A percentile compares a stretch with the other conserved stretches of the same genome.
phyloP scores from a whole-genome alignment of 306 rosid genomes.

The Mucuna pruriens region DNA sequence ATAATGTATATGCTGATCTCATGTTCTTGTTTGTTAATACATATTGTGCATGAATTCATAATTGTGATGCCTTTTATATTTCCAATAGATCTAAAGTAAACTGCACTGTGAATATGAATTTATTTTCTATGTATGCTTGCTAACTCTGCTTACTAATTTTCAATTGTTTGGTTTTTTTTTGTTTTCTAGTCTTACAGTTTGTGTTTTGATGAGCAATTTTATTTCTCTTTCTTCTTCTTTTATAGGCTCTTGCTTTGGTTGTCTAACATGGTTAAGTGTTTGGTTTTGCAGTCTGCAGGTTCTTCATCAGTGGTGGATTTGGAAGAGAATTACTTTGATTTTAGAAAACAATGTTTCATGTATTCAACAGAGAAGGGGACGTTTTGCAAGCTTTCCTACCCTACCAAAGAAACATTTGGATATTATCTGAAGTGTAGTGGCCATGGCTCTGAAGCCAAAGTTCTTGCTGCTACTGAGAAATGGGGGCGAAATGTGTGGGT shows the following conservation, averaged over 20 bases:
- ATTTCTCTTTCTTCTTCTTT: neutral
- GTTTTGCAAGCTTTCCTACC: conserved; percentile 89
- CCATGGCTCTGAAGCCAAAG: conserved; percentile 91
- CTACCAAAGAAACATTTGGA: conserved; percentile 86
- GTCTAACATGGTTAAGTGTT: conserved; percentile 33
- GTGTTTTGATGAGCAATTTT: conserved; percentile 8
- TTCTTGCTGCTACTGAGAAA: conserved; percentile 77
- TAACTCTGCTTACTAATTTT: neutral
- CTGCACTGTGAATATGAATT: neutral
- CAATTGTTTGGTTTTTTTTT: neutral
- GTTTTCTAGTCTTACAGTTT: conserved; percentile 12
- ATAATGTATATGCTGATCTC: neutral
- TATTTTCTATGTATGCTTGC: conserved; percentile 4
- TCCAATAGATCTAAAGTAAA: conserved; percentile 12
- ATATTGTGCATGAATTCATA: neutral
- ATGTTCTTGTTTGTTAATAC: conserved; percentile 1
- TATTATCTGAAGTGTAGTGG: conserved; percentile 84
- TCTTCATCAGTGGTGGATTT: conserved; percentile 57
- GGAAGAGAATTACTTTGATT: conserved; percentile 93
- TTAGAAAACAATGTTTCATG: conserved; percentile 88
- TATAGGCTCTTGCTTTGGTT: conserved; percentile 25
- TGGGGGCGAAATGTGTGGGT: conserved; percentile 98
- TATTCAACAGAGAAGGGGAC: conserved; percentile 76
- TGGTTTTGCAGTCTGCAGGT: conserved; percentile 67
- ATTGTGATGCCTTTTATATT: conserved; percentile 8